Base-by-base conservation (phyloP, 2,329 filamentous ascomycete genomes). In the Chaetomiaceae sp. region DNA sequence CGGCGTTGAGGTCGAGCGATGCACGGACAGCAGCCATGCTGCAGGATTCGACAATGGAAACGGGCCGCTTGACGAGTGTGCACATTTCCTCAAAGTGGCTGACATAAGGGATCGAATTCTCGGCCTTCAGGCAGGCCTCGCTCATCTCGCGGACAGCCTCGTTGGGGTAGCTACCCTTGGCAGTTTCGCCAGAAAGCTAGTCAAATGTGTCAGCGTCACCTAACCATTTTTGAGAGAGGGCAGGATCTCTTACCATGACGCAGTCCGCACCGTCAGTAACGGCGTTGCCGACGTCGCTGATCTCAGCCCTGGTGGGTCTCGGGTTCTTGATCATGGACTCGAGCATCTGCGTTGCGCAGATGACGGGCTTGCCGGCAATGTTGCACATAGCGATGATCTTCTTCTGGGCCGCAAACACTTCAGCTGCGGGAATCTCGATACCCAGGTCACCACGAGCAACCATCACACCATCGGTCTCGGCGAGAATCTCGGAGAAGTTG, bases 361-460 rank as follows among this genome's bases (percentile, higher is more conserved):
- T 96, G 72, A 92, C 91, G 63, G 94, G 94, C 83, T 99, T 99
- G 75, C 94, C 94, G 64, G 90, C 91, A 69, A 96, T 85, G 81
- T 99, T 99, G 85, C 94, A 99, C 86, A 97, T 97, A 75, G 94
- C 91, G 74, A 99, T 99, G 83, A 99, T 91, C 89, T 99, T 99
- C 87, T 99, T 99, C 81, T 99, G 94, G 53, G 94, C 94, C 64
- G 95, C 90, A 75, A 99, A 99, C 62, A 99, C 94, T 81, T 99
- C 94, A 61, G 92, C 90, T 57, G 94, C 92, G 45, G 94, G 92
- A 66, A 99, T 99, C 78, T 99, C 94, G 66, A 99, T 99, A 79
- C 94, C 94, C 61, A 96, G 78, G 70, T 97, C 94, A 78, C 94
- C 94, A 84, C 94, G 92, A 67, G 94, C 94, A 64, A 99, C 94